A percentile compares a stretch with the other conserved stretches of the same genome.
These are phyloP conservation scores for Rhizoctonia solani DNA, from an alignment of 1,284 basidiomycete genomes.

Conservation along the genomic window DNA sequence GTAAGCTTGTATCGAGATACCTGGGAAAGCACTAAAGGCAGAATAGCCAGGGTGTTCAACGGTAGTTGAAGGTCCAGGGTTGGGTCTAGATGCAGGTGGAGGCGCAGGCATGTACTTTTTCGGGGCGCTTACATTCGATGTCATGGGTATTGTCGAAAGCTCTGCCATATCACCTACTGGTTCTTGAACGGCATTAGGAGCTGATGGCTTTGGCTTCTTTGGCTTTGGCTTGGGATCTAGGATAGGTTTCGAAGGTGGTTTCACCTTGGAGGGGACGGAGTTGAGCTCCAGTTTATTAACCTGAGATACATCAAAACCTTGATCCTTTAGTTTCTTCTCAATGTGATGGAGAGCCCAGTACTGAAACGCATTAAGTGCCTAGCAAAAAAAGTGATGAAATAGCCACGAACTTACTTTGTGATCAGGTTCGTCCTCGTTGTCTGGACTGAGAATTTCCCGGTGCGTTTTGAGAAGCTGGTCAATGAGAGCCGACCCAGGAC, in stretches of 20 bases:
- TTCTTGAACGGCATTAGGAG: neutral
- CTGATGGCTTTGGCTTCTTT: neutral
- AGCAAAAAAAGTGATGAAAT: neutral
- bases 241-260: neutral
- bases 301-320: neutral
- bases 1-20: no score
- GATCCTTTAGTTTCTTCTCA: constrained; percentile 8
- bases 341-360: constrained; percentile 23
- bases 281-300: neutral
- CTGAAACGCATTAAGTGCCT: neutral
- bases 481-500: neutral
- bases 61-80: neutral
- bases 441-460: neutral
- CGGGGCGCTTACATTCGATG: neutral
- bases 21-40: no score
- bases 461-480: constrained; percentile 3
- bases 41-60: no score
- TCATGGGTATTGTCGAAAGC: neutral
- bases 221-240: neutral
- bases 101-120: neutral
- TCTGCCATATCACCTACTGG: neutral
- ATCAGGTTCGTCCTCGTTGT: constrained; percentile 6
- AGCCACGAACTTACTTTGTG: constrained; percentile 15
- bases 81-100: neutral
- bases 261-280: neutral